Percentiles rank a stretch among this genome's conserved stretches.
Evolutionary conservation across 139 green algal species (phyloP).

Genomic region (Deuterostichococcus epilithicus): DNA sequence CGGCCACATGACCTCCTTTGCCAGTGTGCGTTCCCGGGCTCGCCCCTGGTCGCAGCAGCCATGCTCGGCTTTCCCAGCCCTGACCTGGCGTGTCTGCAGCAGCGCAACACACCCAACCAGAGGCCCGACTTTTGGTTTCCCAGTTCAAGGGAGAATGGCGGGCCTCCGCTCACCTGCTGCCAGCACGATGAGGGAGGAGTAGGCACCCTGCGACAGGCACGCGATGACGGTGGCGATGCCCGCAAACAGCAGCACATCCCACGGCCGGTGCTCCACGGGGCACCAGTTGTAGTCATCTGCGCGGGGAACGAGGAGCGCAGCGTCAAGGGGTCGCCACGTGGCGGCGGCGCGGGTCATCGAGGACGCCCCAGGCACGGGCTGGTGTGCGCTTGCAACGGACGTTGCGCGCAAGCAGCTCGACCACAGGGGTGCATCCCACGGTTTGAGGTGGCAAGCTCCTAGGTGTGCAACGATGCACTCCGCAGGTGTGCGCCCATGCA

Average conservation of each 20-base stretch:
- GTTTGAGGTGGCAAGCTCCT: neutral
- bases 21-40: no score
- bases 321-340: neutral
- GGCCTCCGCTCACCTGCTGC: constrained; percentile 9
- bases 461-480: no score
- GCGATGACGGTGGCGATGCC: constrained; percentile 31
- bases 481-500: no score
- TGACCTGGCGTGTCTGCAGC: no score
- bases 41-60: no score
- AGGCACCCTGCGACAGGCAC: constrained; percentile 36
- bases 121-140: no score
- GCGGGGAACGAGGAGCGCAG: neutral
- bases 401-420: neutral
- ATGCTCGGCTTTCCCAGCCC: no score
- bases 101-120: no score
- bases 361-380: neutral
- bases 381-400: neutral
- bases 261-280: constrained; percentile 14
- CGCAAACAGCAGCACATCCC: constrained; percentile 41
- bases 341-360: neutral
- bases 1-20: no score
- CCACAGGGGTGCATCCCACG: neutral
- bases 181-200: constrained; percentile 40
- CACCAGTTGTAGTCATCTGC: constrained; percentile 33
- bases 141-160: no score